Evolutionary conservation across 495 filamentous ascomycete genomes (phyloP).

Genomic region (Podospora conica): DNA sequence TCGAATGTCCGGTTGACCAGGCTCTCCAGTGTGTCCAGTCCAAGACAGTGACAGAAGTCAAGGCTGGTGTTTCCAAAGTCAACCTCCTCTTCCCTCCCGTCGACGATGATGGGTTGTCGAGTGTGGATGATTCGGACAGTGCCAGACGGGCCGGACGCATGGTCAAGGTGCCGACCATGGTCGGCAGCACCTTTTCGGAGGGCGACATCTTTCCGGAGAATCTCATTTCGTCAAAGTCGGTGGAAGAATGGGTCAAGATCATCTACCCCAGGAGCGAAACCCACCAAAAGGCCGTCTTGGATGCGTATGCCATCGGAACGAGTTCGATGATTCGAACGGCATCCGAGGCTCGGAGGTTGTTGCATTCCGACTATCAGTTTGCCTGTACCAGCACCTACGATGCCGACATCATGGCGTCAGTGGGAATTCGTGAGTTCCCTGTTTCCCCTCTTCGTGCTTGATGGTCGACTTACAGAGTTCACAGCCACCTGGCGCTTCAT

Average conservation of each 20-base stretch:
- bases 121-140: slow-evolving; percentile 10
- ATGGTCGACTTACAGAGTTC: not conserved
- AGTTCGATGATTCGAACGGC: not conserved
- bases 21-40: slow-evolving; percentile 3
- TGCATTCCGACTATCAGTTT: slow-evolving; percentile 12
- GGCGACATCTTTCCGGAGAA: slow-evolving; percentile 7
- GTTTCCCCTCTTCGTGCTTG: not conserved
- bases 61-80: not conserved
- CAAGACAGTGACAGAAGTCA: not conserved
- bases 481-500: slow-evolving; percentile 7
- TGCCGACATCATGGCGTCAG: not conserved
- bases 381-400: slow-evolving; percentile 9
- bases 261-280: not conserved
- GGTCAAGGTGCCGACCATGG: slow-evolving; percentile 5
- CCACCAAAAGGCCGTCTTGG: not conserved
- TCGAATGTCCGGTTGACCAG: not conserved
- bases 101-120: slow-evolving; percentile 6
- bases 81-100: slow-evolving; percentile 10
- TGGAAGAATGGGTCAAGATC: slow-evolving; percentile 1
- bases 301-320: not conserved
- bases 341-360: not conserved
- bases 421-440: not conserved
- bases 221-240: slow-evolving; percentile 1
- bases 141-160: slow-evolving; percentile 4
- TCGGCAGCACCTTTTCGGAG: slow-evolving; percentile 10